A percentile compares a stretch with the other conserved stretches of the same genome.
phyloP scores from a whole-genome alignment of 495 filamentous ascomycete genomes.

The Ascodesmis nigricans region DNA sequence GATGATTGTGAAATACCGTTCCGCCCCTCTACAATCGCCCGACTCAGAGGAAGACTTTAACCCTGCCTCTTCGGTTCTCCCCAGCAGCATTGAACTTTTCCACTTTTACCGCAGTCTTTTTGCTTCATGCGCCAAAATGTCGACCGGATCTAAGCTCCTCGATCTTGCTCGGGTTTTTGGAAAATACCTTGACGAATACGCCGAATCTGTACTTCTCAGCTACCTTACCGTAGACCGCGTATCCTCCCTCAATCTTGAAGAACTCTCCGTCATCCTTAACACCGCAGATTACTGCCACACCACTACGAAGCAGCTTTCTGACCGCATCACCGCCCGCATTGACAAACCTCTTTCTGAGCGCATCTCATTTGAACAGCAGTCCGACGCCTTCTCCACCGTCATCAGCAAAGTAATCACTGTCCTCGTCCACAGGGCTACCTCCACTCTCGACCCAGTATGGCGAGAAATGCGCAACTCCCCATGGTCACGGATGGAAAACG shows the following conservation, averaged over 20 bases:
- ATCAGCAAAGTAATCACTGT: conserved; percentile 68
- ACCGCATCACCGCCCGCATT: conserved; percentile 77
- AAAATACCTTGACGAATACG: conserved; percentile 88
- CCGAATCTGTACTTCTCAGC: conserved; percentile 70
- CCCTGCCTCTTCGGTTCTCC: conserved; percentile 47
- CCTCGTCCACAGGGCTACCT: conserved; percentile 62
- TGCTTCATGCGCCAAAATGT: conserved; percentile 88
- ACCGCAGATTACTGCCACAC: conserved; percentile 95
- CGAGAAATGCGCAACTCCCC: conserved; percentile 91
- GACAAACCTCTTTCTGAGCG: conserved; percentile 50
- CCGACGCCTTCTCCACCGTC: conserved; percentile 87
- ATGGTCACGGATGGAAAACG: conserved; percentile 85
- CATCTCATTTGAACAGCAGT: conserved; percentile 77
- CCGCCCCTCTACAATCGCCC: conserved; percentile 51
- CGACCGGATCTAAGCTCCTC: conserved; percentile 63
- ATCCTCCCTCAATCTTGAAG: conserved; percentile 39
- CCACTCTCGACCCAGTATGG: conserved; percentile 67
- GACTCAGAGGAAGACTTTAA: conserved; percentile 84
- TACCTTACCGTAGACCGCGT: conserved; percentile 34
- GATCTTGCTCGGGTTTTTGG: conserved; percentile 69
- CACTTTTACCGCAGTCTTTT: conserved; percentile 82
- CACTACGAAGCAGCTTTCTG: conserved; percentile 76
- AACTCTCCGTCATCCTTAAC: conserved; percentile 69
- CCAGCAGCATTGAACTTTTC: conserved; percentile 90
- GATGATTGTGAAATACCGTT: conserved; percentile 75